These are phyloP conservation scores for Russula earlei DNA, from an alignment of 768 basidiomycete genomes.

Conservation along the genomic window DNA sequence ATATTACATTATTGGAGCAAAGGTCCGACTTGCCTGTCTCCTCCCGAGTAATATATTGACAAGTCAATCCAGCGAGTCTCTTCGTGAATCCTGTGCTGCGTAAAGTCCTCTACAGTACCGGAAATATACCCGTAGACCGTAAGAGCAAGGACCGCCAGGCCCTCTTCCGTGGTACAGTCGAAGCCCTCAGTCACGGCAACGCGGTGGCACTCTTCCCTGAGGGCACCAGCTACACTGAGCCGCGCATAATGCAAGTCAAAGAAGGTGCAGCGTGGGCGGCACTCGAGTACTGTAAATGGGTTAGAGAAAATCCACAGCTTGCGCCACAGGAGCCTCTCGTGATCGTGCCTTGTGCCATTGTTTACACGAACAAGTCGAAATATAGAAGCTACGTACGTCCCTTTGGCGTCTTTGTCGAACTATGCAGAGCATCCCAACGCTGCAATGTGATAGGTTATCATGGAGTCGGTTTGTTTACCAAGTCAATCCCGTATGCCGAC, in stretches of 20 bases:
- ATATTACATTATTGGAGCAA: slow-evolving; percentile 93
- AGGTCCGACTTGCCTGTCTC: slow-evolving; percentile 35
- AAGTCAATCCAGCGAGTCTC: slow-evolving; percentile 40
- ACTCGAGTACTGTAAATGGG: slow-evolving; percentile 83
- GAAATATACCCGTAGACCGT: slow-evolving; percentile 97
- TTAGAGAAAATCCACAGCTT: slow-evolving; percentile 43
- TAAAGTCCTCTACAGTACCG: slow-evolving; percentile 74
- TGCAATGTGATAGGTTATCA: slow-evolving; percentile 43
- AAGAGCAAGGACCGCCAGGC: slow-evolving; percentile 86
- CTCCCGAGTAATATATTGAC: slow-evolving; percentile 16
- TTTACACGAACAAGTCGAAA: slow-evolving; percentile 93
- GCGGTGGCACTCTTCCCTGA: slow-evolving; percentile 93
- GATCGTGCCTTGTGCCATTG: slow-evolving; percentile 79
- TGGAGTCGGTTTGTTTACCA: slow-evolving; percentile 45
- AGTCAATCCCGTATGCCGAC: not conserved
- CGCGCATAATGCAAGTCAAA: slow-evolving; percentile 84
- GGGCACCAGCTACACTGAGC: slow-evolving; percentile 89
- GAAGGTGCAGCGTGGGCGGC: slow-evolving; percentile 95
- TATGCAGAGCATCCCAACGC: not conserved
- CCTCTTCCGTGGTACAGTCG: slow-evolving; percentile 83
- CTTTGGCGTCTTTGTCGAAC: not conserved
- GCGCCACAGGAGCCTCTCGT: slow-evolving; percentile 37
- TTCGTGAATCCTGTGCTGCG: slow-evolving; percentile 70
- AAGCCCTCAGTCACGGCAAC: slow-evolving; percentile 67
- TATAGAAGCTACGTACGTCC: slow-evolving; percentile 77